Base-by-base conservation (phyloP, 2,329 filamentous ascomycete genomes). In the Furcasterigmium furcatum region DNA sequence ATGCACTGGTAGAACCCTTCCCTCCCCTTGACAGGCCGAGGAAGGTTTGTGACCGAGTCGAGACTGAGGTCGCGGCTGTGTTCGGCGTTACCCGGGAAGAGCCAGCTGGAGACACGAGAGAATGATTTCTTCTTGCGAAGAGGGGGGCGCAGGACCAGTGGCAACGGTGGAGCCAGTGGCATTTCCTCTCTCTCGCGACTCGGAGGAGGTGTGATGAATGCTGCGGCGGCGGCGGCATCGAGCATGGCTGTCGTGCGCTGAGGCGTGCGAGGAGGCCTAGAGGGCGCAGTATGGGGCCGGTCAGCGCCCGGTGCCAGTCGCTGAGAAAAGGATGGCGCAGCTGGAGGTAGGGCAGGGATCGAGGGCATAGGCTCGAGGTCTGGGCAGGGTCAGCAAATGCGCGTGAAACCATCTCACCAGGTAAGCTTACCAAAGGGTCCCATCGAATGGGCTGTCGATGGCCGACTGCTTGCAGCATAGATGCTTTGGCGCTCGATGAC, bases 51-150 rank as follows among this genome's bases (percentile, higher is more conserved):
- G 21, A 81, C 62, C 4, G 73, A 73, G 49, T 78, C 72, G 24
- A 74, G 55, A 46, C 69, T 72, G 42, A 71, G 59, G 42, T 70
- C 67, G 16, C 62, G 62, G 25, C 58, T 61, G 44, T 63, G 60
- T 4, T 25, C 36, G 36, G 36, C 36, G 42, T 39, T 40, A 5
- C 34, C 45, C 38, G 74, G 69, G 52, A 77, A 79, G 21, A 84
- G 66, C 79, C 80, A 84, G 52, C 62, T 73, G 3, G 80, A 83
- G 9, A 84, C 77, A 14, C 74, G 71, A 9, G 79, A 80, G 57
- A 85, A 84, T 0, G 80, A 83, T 57, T 84, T 85, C 70, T 84
- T 85, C 68, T 84, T 84, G 47, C 81, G 70, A 50, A 84, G 58
- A 2, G 79, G 78, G 8, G 79, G 80, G n/a, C 76, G 74, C 46